Base-by-base conservation (phyloP, 2,329 filamentous ascomycete species). In the Penicillium sp. region DNA sequence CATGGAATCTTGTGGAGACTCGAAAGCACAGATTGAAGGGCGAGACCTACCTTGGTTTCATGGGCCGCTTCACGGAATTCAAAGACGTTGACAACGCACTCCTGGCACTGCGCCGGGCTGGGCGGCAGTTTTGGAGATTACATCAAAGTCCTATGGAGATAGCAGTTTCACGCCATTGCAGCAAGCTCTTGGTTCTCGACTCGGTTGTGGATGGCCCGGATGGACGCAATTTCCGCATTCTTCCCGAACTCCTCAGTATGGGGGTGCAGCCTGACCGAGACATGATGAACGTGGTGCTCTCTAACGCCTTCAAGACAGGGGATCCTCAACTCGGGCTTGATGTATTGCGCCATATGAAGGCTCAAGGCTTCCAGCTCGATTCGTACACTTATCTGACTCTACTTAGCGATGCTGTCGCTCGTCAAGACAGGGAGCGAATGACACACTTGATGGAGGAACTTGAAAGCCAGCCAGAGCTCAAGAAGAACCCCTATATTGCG, bases 391-490 rank as follows among this genome's bases (percentile, higher is more conserved):
- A 83, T 63, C 75, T 82, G 1, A 81, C 82, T 26, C 72, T 95
- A 29, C 76, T 95, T 37, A 79, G 83, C 51, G 84, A 84, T 31
- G 84, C 86, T 44, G 87, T 88, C 57, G 63, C 65, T 3, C 73
- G 73, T n/a, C n/a, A n/a, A n/a, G n/a, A n/a, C n/a, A n/a, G n/a
- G n/a, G n/a, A n/a, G n/a, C n/a, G n/a, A n/a, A n/a, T n/a, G n/a
- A n/a, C n/a, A n/a, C n/a, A n/a, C n/a, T n/a, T n/a, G n/a, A n/a
- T n/a, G n/a, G n/a, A 19, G 67, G 74, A 66, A 69, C 39, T n/a
- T n/a, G n/a, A n/a, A n/a, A n/a, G n/a, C n/a, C n/a, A n/a, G n/a
- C n/a, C n/a, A n/a, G n/a, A n/a, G n/a, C n/a, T n/a, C n/a, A n/a
- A n/a, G n/a, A n/a, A n/a, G n/a, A 72, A 78, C 48, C 62, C 68